A percentile compares a stretch with the other conserved stretches of the same genome.
These are phyloP conservation scores for Aspergillus caelatus DNA, from an alignment of 2,329 filamentous ascomycete genomes.

Conservation along the genomic window DNA sequence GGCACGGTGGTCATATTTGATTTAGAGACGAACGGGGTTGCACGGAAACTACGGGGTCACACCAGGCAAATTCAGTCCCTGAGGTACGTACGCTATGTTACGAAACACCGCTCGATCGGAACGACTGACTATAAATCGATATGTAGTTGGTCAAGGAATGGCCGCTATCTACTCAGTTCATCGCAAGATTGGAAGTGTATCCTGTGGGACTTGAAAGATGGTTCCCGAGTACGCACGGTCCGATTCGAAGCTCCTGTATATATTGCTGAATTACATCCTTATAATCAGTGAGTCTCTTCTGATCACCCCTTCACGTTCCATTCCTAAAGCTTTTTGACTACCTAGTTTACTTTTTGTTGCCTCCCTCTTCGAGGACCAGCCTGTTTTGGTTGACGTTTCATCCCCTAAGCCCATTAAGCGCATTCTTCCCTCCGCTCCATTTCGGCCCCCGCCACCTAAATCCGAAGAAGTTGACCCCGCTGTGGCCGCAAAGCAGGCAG, in stretches of 20 bases:
- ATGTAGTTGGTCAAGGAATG: constrained; percentile 82
- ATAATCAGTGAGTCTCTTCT: constrained; percentile 69
- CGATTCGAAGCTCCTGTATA: constrained; percentile 93
- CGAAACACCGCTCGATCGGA: not conserved
- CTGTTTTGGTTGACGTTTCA: constrained; percentile 80
- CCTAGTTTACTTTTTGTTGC: constrained; percentile 79
- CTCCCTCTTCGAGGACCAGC: constrained; percentile 91
- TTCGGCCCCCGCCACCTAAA: constrained; percentile 67
- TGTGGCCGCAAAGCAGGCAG: constrained; percentile 78
- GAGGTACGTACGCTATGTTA: constrained; percentile 48
- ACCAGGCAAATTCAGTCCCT: constrained; percentile 91
- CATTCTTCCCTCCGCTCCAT: constrained; percentile 78
- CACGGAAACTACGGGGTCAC: constrained; percentile 89
- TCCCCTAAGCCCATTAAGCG: constrained; percentile 72
- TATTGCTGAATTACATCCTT: constrained; percentile 91
- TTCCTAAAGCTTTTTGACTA: not conserved
- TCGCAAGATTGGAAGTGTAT: constrained; percentile 97
- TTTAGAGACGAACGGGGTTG: constrained; percentile 94
- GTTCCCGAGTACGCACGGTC: constrained; percentile 75
- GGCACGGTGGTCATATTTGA: constrained; percentile 96
- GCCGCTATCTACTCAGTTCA: constrained; percentile 85
- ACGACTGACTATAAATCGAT: constrained; percentile 7
- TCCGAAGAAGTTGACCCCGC: constrained; percentile 63
- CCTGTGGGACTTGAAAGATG: constrained; percentile 85
- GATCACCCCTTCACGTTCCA: not conserved